phyloP scores from a whole-genome alignment of 2,329 filamentous ascomycete species.

The Fusarium sacchari region DNA sequence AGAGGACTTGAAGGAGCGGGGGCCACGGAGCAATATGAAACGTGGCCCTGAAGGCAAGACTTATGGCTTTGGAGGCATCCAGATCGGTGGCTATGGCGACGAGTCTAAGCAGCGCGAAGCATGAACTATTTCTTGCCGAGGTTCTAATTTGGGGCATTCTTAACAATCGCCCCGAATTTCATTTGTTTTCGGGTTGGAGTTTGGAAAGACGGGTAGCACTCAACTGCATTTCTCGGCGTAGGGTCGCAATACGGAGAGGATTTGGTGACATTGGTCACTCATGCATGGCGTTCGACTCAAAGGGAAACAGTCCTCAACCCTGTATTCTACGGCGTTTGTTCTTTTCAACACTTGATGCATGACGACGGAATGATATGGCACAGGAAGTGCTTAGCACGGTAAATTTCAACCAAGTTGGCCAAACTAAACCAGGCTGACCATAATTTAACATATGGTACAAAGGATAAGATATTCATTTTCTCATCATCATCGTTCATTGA shows the following conservation, averaged over 20 bases:
- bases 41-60: slow-evolving; percentile 71
- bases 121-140: slow-evolving; percentile 21
- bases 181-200: slow-evolving; percentile 18
- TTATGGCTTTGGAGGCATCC: slow-evolving; percentile 63
- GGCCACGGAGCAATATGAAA: slow-evolving; percentile 72
- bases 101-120: slow-evolving; percentile 56
- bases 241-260: slow-evolving; percentile 1
- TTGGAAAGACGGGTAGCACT: slow-evolving; percentile 38
- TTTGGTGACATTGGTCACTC: slow-evolving; percentile 1
- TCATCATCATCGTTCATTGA: background rate
- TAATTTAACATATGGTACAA: background rate
- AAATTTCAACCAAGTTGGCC: slow-evolving; percentile 30
- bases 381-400: slow-evolving; percentile 4
- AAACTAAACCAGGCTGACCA: slow-evolving; percentile 45
- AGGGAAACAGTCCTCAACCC: slow-evolving; percentile 48
- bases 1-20: slow-evolving; percentile 80
- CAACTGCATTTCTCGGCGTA: slow-evolving; percentile 47
- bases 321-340: slow-evolving; percentile 42
- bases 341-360: slow-evolving; percentile 44
- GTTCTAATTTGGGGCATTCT: slow-evolving; percentile 24
- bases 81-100: slow-evolving; percentile 66
- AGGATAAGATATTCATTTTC: background rate
- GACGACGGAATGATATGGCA: slow-evolving; percentile 7
- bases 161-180: slow-evolving; percentile 32
- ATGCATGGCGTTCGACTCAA: slow-evolving; percentile 38